Evolutionary conservation across 139 green algal genomes (phyloP).

Genomic region (Coelastrella sp.): DNA sequence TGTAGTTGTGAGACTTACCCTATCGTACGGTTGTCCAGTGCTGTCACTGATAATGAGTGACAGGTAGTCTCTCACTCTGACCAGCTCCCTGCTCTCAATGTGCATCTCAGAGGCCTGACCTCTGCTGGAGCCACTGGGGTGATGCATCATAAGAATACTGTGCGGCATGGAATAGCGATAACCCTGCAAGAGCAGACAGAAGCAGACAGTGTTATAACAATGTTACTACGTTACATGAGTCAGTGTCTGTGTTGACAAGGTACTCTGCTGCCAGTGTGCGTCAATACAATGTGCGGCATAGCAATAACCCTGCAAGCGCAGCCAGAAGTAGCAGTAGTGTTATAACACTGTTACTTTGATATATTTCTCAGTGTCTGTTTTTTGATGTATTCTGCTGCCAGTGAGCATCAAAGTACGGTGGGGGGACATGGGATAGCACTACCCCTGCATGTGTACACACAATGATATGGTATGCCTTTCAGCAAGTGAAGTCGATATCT

Average conservation of each 20-base stretch:
- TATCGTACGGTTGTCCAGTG: conserved; percentile 90
- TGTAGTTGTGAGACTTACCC: conserved; percentile 54
- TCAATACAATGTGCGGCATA: conserved; percentile 87
- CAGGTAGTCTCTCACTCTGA: conserved; percentile 94
- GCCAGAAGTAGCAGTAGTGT: neutral
- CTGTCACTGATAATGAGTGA: conserved; percentile 81
- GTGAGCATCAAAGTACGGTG: too few species aligned
- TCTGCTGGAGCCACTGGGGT: conserved; percentile 91
- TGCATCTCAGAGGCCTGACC: conserved; percentile 98
- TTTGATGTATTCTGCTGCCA: too few species aligned
- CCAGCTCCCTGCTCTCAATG: conserved; percentile 96
- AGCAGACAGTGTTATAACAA: neutral
- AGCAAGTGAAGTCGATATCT: too few species aligned
- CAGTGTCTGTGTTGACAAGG: too few species aligned
- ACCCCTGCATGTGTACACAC: too few species aligned
- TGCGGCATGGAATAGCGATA: conserved; percentile 93
- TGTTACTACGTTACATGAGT: too few species aligned
- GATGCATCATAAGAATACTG: conserved; percentile 97
- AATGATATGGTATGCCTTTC: too few species aligned
- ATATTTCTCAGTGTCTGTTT: too few species aligned
- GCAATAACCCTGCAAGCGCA: conserved; percentile 83
- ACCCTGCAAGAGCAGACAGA: conserved; percentile 66
- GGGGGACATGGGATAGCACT: too few species aligned
- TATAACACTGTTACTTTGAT: too few species aligned
- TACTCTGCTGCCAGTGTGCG: too few species aligned